Percentiles rank a stretch among this genome's conserved stretches.
phyloP scores from a whole-genome alignment of 495 filamentous ascomycete species.

The Podospora anserina region DNA sequence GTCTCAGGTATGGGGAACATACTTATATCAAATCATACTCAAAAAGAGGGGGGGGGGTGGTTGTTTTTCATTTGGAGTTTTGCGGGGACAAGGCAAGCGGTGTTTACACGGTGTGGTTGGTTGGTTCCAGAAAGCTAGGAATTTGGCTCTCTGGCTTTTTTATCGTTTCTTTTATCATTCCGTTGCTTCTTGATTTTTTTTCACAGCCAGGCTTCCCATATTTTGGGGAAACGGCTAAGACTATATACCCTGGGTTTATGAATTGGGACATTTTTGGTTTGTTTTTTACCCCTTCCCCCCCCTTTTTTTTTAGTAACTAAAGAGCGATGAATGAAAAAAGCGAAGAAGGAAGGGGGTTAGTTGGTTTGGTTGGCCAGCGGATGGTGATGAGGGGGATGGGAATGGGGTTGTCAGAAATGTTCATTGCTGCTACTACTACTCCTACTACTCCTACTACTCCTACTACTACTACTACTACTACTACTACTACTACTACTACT shows the following conservation, averaged over 20 bases:
- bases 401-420: no score
- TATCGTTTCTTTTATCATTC: not conserved
- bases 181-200: not conserved
- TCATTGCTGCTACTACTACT: no score
- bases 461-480: no score
- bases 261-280: not conserved
- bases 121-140: not conserved
- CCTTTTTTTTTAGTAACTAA: not conserved
- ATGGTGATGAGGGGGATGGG: no score
- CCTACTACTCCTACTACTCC: no score
- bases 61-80: not conserved
- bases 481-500: no score
- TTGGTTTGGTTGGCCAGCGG: no score
- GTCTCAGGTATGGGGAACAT: not conserved
- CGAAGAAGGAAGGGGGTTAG: not conserved
- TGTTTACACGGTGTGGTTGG: not conserved
- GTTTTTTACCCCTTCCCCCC: not conserved
- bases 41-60: no score
- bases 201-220: not conserved
- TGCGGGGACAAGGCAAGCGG: not conserved
- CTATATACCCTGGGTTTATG: slow-evolving; percentile 8
- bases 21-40: not conserved
- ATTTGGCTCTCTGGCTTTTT: not conserved
- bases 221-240: not conserved
- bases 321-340: not conserved